phyloP scores from a whole-genome alignment of 441 rosid genomes.

The Populus hybrid region DNA sequence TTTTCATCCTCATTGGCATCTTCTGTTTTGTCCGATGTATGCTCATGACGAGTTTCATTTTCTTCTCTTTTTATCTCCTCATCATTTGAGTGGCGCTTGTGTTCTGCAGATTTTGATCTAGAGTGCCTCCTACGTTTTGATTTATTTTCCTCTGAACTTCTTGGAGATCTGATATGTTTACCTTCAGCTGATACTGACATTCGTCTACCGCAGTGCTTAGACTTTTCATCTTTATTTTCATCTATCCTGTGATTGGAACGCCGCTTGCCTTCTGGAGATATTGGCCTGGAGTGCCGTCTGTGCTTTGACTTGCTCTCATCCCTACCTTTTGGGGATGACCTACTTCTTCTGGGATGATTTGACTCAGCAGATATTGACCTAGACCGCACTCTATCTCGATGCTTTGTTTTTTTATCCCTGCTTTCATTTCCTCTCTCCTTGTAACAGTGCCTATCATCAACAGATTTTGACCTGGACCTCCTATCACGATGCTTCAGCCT shows the following conservation, averaged over 20 bases:
- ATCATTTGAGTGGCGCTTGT: constrained; percentile 28
- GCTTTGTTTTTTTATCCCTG: constrained; percentile 54
- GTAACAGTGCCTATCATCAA: constrained; percentile 41
- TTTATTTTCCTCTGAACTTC: constrained; percentile 39
- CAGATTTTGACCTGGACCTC: constrained; percentile 61
- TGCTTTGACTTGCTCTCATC: constrained; percentile 49
- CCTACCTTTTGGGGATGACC: constrained; percentile 47
- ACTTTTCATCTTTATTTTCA: constrained; percentile 45
- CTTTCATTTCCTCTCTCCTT: constrained; percentile 42
- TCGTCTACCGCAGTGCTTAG: constrained; percentile 46
- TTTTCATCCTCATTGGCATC: constrained; percentile 18
- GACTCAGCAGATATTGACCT: constrained; percentile 54
- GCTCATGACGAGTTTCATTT: constrained; percentile 18
- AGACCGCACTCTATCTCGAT: constrained; percentile 48
- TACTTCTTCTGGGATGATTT: constrained; percentile 43
- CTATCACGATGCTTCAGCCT: constrained; percentile 39
- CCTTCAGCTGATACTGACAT: constrained; percentile 46
- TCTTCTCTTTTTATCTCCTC: constrained; percentile 24
- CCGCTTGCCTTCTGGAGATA: constrained; percentile 50
- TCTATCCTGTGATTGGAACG: constrained; percentile 33
- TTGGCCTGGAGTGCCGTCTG: constrained; percentile 51
- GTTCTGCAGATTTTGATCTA: constrained; percentile 40
- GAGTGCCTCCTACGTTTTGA: constrained; percentile 38
- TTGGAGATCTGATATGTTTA: constrained; percentile 40
- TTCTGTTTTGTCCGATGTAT: constrained; percentile 18